Evolutionary conservation across 768 basidiomycete species (phyloP).

Genomic region (Podaxis mareebaensis): DNA sequence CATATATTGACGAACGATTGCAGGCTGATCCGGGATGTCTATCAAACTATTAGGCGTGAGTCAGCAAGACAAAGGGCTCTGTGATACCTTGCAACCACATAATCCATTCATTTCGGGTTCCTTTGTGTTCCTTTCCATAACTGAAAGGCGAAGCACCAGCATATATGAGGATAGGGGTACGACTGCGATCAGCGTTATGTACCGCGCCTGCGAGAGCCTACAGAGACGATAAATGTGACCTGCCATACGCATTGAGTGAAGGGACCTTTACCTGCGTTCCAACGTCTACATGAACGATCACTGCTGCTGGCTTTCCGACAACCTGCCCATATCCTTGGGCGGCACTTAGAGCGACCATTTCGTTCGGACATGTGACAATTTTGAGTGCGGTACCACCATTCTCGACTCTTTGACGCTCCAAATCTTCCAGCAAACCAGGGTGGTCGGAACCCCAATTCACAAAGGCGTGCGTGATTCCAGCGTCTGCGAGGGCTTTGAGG

Average conservation of each 20-base stretch:
- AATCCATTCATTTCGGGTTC: conserved; percentile 72
- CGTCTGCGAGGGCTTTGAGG: conserved; percentile 51
- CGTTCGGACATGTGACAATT: conserved; percentile 71
- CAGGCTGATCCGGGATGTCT: conserved; percentile 73
- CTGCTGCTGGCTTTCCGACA: conserved; percentile 65
- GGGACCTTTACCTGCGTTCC: conserved; percentile 53
- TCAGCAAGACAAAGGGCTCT: background rate
- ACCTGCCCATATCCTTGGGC: conserved; percentile 73
- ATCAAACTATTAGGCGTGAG: background rate
- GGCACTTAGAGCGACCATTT: conserved; percentile 73
- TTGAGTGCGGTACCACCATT: conserved; percentile 34
- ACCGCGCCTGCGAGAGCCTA: conserved; percentile 70
- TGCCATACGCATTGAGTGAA: background rate
- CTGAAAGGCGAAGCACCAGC: conserved; percentile 70
- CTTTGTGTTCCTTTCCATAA: conserved; percentile 54
- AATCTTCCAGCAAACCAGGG: conserved; percentile 68
- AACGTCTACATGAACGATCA: conserved; percentile 75
- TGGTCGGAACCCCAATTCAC: conserved; percentile 82
- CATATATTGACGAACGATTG: conserved; percentile 78
- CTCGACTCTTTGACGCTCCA: conserved; percentile 52
- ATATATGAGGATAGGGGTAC: conserved; percentile 68
- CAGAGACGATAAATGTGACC: conserved; percentile 1
- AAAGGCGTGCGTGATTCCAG: conserved; percentile 67
- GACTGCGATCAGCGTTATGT: conserved; percentile 66
- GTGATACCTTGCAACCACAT: conserved; percentile 66